A percentile compares a stretch with the other conserved stretches of the same genome.
Conservation (phyloP, 139 green algal genomes). For the Axilococcus clingmanii region DNA sequence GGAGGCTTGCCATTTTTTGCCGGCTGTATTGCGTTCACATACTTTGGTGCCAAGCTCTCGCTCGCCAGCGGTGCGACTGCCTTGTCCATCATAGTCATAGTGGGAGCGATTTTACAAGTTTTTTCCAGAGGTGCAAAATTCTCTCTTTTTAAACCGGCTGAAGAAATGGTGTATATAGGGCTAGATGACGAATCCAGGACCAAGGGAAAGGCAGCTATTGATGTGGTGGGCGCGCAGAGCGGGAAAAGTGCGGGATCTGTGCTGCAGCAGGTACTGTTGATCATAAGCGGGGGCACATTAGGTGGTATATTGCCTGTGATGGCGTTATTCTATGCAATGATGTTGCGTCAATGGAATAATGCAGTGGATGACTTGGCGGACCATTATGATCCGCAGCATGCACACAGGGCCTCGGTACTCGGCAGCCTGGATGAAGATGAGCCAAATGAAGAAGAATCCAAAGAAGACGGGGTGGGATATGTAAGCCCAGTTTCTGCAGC, state of each 20-base stretch:
- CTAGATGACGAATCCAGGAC: constrained; percentile 65
- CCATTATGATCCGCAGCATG: constrained; percentile 25
- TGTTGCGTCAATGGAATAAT: constrained; percentile 50
- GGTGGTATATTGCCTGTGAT: constrained; percentile 61
- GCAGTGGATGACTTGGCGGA: constrained; percentile 27
- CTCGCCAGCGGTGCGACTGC: not conserved
- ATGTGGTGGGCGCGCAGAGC: constrained; percentile 75
- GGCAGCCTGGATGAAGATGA: constrained; percentile 16
- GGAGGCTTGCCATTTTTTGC: constrained; percentile 65
- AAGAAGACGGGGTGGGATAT: not conserved
- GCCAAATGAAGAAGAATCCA: not conserved
- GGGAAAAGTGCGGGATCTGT: constrained; percentile 55
- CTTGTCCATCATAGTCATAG: constrained; percentile 40
- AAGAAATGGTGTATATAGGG: constrained; percentile 88
- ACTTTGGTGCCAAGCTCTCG: constrained; percentile 8
- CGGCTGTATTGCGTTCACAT: constrained; percentile 48
- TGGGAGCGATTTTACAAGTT: constrained; percentile 67
- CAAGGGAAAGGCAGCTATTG: constrained; percentile 89
- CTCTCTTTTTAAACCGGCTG: constrained; percentile 85
- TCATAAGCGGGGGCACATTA: constrained; percentile 46
- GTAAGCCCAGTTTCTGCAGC: not conserved
- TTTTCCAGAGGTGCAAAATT: constrained; percentile 81
- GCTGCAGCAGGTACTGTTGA: constrained; percentile 58
- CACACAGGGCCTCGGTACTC: constrained; percentile 17
- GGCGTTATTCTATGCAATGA: constrained; percentile 51